Evolutionary conservation across 352 stramenopile genomes (phyloP).

Genomic region (Peronospora belbahrii): DNA sequence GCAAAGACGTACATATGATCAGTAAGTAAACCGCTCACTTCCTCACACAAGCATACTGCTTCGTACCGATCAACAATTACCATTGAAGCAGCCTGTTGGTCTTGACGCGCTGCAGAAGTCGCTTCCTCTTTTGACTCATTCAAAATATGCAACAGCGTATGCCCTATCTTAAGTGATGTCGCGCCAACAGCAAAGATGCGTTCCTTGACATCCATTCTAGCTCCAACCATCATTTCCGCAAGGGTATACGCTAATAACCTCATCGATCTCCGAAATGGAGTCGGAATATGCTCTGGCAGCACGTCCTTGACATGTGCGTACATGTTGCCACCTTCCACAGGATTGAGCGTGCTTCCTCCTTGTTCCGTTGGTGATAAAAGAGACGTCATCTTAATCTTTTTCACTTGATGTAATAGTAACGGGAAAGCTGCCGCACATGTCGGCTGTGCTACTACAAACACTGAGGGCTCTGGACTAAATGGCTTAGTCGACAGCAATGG

Average conservation of each 20-base stretch:
- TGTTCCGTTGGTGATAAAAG: slow-evolving; percentile 6
- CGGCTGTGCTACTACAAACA: slow-evolving; percentile 68
- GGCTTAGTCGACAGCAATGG: slow-evolving; percentile 42
- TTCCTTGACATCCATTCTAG: slow-evolving; percentile 53
- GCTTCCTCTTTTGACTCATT: slow-evolving; percentile 49
- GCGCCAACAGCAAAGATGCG: slow-evolving; percentile 61
- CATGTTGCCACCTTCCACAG: slow-evolving; percentile 3
- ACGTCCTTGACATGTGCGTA: slow-evolving; percentile 67
- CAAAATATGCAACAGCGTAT: slow-evolving; percentile 62
- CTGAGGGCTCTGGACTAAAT: slow-evolving; percentile 35
- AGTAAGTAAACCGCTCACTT: neutral
- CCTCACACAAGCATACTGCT: neutral
- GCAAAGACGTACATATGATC: neutral
- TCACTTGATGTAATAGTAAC: slow-evolving; percentile 52
- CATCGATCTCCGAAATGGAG: slow-evolving; percentile 46
- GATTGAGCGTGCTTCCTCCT: slow-evolving; percentile 1
- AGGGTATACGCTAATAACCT: slow-evolving; percentile 61
- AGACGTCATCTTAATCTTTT: slow-evolving; percentile 1
- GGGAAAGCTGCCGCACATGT: slow-evolving; percentile 62
- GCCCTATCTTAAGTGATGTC: slow-evolving; percentile 71
- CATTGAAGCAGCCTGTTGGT: slow-evolving; percentile 41
- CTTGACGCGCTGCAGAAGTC: slow-evolving; percentile 26
- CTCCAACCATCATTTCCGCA: slow-evolving; percentile 41
- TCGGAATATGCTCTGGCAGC: slow-evolving; percentile 56
- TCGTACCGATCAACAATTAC: slow-evolving; percentile 64